Evolutionary conservation across 2,329 filamentous ascomycete species (phyloP).

Genomic region (Alternaria longipes): DNA sequence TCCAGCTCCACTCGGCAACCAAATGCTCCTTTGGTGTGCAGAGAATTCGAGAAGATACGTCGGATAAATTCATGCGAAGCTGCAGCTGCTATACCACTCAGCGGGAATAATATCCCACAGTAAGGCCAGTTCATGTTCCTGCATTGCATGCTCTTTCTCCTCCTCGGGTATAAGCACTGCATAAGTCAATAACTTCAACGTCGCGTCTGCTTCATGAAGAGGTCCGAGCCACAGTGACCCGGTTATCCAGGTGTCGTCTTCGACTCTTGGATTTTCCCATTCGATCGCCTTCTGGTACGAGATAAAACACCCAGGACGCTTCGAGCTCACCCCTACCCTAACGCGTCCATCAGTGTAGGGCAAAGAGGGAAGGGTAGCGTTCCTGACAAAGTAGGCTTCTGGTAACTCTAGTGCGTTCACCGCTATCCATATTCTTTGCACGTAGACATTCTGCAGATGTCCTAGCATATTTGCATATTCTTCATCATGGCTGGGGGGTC

Average conservation of each 20-base stretch:
- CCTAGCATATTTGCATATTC: not conserved
- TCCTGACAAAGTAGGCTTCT: not conserved
- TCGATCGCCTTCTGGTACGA: not conserved
- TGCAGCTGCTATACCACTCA: not conserved
- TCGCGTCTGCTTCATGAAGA: not conserved
- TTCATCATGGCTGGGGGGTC: not conserved
- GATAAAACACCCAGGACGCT: fast-evolving
- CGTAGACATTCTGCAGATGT: not conserved
- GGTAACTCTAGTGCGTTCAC: not conserved
- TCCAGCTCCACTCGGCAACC: constrained; percentile 1
- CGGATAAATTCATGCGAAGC: not conserved
- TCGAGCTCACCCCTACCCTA: not conserved
- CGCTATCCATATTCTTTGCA: not conserved
- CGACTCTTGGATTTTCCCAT: not conserved
- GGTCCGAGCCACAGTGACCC: not conserved
- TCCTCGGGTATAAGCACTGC: not conserved
- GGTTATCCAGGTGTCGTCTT: not conserved
- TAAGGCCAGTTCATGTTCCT: not conserved
- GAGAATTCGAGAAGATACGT: not conserved
- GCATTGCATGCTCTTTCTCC: not conserved
- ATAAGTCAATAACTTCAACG: not conserved
- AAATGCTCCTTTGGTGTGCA: not conserved
- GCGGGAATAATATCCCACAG: not conserved
- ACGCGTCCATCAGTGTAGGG: too few relatives aligned
- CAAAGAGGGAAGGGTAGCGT: not conserved